Percentiles rank a stretch among this genome's conserved stretches.
Evolutionary conservation across 306 rosid species (phyloP).

Genomic region (Betula pendula): DNA sequence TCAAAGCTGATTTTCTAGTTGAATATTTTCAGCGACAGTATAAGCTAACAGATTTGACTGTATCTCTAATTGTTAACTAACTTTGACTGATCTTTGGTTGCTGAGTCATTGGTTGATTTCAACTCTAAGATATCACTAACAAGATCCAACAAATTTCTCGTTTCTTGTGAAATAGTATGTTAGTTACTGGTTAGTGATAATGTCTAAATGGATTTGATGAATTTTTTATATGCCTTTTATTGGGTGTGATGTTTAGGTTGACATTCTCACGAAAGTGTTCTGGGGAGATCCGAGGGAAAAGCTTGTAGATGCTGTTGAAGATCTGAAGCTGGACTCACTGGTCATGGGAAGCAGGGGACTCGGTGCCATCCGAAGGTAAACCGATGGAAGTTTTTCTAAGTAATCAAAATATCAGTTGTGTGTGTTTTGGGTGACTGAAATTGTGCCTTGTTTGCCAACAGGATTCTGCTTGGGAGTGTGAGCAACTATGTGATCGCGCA

Average conservation of each 20-base stretch:
- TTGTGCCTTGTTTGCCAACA: conserved; percentile 27
- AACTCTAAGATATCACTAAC: too few species aligned
- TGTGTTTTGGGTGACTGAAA: background rate
- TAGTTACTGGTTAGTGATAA: too few species aligned
- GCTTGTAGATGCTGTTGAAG: conserved; percentile 69
- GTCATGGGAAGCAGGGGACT: conserved; percentile 97
- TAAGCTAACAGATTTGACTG: too few species aligned
- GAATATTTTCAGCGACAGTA: too few species aligned
- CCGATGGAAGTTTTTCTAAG: background rate
- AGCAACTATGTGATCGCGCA: conserved; percentile 70
- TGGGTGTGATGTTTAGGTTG: conserved; percentile 40
- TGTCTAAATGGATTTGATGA: background rate
- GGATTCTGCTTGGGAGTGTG: conserved; percentile 86
- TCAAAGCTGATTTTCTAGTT: too few species aligned
- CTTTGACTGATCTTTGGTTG: too few species aligned
- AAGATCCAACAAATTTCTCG: background rate
- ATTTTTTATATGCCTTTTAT: background rate
- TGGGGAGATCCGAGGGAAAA: conserved; percentile 99
- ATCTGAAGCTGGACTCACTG: conserved; percentile 73
- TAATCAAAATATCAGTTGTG: too few species aligned
- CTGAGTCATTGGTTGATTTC: too few species aligned
- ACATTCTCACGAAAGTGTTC: conserved; percentile 59
- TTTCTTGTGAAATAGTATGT: too few species aligned
- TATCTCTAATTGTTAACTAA: too few species aligned
- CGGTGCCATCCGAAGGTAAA: conserved; percentile 61